Percentiles rank a stretch among this genome's conserved stretches.
These are phyloP conservation scores for Ophiostoma sp. DNA, from an alignment of 2,329 filamentous ascomycete genomes.

Conservation along the genomic window DNA sequence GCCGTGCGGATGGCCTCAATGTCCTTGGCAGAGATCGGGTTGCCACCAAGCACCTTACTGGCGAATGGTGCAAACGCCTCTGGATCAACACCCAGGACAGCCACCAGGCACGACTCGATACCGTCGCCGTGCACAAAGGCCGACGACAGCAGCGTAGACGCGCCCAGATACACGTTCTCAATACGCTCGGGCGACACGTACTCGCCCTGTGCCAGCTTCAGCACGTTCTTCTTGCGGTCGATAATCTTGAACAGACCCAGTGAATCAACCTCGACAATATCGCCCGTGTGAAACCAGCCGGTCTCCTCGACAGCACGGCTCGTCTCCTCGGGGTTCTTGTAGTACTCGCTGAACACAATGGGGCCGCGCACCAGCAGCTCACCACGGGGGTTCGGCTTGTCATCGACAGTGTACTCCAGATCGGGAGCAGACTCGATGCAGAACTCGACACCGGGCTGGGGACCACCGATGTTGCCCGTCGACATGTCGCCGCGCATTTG, in stretches of 20 bases:
- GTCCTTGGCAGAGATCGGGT: slow-evolving; percentile 55
- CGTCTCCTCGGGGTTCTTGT: slow-evolving; percentile 84
- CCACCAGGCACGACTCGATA: slow-evolving; percentile 74
- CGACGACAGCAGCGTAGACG: slow-evolving; percentile 68
- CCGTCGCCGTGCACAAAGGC: slow-evolving; percentile 90
- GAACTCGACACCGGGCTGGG: slow-evolving; percentile 62
- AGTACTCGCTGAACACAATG: slow-evolving; percentile 80
- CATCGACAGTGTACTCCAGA: slow-evolving; percentile 83
- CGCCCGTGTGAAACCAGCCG: slow-evolving; percentile 96
- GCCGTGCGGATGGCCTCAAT: slow-evolving; percentile 61
- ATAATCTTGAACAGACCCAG: slow-evolving; percentile 86
- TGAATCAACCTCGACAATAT: slow-evolving; percentile 80
- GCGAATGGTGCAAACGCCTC: slow-evolving; percentile 77
- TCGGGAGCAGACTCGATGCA: slow-evolving; percentile 86
- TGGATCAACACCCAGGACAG: slow-evolving; percentile 81
- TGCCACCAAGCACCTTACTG: slow-evolving; percentile 59
- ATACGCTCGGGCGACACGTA: slow-evolving; percentile 97
- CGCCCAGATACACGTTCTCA: slow-evolving; percentile 87
- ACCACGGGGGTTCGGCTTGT: slow-evolving; percentile 84
- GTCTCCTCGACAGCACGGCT: slow-evolving; percentile 73
- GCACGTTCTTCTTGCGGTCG: slow-evolving; percentile 97
- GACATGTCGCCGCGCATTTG: slow-evolving; percentile 68
- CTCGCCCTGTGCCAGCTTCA: slow-evolving; percentile 95
- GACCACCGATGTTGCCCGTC: slow-evolving; percentile 74
- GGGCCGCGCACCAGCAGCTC: slow-evolving; percentile 80